phyloP scores from a whole-genome alignment of 2,329 filamentous ascomycete genomes.

The Bimuria novae-zelandiae region DNA sequence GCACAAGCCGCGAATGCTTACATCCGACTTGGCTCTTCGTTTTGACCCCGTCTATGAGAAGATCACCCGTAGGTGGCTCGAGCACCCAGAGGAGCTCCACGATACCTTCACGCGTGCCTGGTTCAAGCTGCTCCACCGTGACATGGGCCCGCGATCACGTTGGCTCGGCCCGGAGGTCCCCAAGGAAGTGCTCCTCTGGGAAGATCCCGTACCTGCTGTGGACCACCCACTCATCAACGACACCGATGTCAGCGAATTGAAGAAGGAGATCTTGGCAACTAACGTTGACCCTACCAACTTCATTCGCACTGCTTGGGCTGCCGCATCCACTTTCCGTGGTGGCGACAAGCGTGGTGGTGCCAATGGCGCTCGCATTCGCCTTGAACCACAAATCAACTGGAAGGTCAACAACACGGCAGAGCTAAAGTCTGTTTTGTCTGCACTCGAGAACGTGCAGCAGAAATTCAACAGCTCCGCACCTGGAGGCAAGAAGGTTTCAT shows the following conservation, averaged over 20 bases:
- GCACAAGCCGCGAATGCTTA: slow-evolving; percentile 77
- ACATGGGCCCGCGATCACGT: slow-evolving; percentile 72
- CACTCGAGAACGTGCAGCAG: slow-evolving; percentile 68
- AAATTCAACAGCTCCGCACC: slow-evolving; percentile 62
- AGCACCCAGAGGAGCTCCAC: slow-evolving; percentile 69
- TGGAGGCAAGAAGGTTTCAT: slow-evolving; percentile 71
- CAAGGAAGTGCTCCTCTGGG: slow-evolving; percentile 71
- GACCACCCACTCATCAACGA: slow-evolving; percentile 64
- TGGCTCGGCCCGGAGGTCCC: slow-evolving; percentile 78
- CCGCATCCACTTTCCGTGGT: slow-evolving; percentile 50
- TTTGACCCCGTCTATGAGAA: slow-evolving; percentile 75
- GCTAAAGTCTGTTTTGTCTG: slow-evolving; percentile 64
- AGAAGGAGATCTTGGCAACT: slow-evolving; percentile 69
- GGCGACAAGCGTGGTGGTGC: slow-evolving; percentile 82
- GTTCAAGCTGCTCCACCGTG: slow-evolving; percentile 84
- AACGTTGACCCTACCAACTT: slow-evolving; percentile 65
- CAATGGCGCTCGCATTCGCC: slow-evolving; percentile 78
- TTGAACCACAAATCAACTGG: slow-evolving; percentile 74
- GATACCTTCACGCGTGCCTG: slow-evolving; percentile 74
- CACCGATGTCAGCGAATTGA: slow-evolving; percentile 67
- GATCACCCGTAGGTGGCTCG: slow-evolving; percentile 72
- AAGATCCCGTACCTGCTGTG: slow-evolving; percentile 69
- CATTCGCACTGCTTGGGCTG: slow-evolving; percentile 54
- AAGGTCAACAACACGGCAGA: slow-evolving; percentile 73
- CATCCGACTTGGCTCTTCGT: slow-evolving; percentile 73